phyloP scores from a whole-genome alignment of 768 basidiomycete genomes.

The Amanita fuliginea region DNA sequence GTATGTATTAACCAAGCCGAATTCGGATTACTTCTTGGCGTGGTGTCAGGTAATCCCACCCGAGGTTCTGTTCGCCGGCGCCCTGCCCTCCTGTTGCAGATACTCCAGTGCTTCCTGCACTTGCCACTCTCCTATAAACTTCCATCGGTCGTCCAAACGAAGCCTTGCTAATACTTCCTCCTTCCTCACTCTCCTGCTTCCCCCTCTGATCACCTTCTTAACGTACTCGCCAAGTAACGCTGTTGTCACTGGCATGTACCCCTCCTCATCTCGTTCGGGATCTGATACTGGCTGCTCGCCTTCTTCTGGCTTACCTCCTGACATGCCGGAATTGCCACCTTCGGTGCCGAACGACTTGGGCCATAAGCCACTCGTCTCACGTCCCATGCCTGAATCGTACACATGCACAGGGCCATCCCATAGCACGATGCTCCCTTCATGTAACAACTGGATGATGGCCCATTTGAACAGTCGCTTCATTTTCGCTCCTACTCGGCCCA shows the following conservation, averaged over 20 bases:
- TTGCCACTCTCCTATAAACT: slow-evolving; percentile 49
- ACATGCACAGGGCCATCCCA: slow-evolving; percentile 55
- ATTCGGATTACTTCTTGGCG: background rate
- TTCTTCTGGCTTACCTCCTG: slow-evolving; percentile 16
- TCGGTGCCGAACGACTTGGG: slow-evolving; percentile 15
- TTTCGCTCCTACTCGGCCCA: slow-evolving; percentile 25
- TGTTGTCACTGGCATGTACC: slow-evolving; percentile 53
- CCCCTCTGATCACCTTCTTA: slow-evolving; percentile 28
- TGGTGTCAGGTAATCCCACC: no score
- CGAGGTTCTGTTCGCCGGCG: slow-evolving; percentile 13
- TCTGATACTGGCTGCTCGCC: slow-evolving; percentile 55
- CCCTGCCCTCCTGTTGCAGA: slow-evolving; percentile 27
- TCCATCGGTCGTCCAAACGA: slow-evolving; percentile 54
- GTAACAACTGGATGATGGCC: slow-evolving; percentile 51
- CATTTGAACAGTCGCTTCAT: slow-evolving; percentile 61
- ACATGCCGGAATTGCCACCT: slow-evolving; percentile 20
- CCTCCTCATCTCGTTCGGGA: slow-evolving; percentile 47
- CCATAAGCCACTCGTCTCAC: slow-evolving; percentile 35
- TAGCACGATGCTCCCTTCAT: slow-evolving; percentile 64
- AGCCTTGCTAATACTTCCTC: slow-evolving; percentile 38
- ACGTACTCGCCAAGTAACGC: slow-evolving; percentile 37
- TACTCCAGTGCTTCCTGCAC: slow-evolving; percentile 49
- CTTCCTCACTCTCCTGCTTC: slow-evolving; percentile 21
- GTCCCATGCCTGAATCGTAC: slow-evolving; percentile 11
- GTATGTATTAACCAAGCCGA: background rate